Percentiles rank a stretch among this genome's conserved stretches.
Evolutionary conservation across 2,329 filamentous ascomycete species (phyloP).

Genomic region (Didymella glomerata): DNA sequence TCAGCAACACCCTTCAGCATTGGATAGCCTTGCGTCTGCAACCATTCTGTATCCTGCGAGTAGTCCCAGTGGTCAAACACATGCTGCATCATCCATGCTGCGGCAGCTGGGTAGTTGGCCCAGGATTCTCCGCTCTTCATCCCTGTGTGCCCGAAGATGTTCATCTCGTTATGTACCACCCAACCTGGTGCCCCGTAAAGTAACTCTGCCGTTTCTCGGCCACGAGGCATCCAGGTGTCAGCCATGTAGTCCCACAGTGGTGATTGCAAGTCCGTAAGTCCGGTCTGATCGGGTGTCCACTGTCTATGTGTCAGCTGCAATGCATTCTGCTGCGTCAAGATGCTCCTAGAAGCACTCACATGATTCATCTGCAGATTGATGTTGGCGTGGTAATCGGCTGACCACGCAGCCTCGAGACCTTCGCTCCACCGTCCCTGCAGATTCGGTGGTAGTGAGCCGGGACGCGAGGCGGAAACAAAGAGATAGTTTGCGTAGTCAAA

Average conservation of each 20-base stretch:
- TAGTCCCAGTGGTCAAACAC: slow-evolving; percentile 67
- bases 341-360: neutral
- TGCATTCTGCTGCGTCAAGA: neutral
- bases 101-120: slow-evolving; percentile 57
- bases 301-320: neutral
- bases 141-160: slow-evolving; percentile 66
- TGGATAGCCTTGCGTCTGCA: slow-evolving; percentile 58
- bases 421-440: slow-evolving; percentile 66
- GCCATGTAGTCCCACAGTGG: slow-evolving; percentile 64
- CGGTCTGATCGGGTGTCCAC: slow-evolving; percentile 64
- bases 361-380: slow-evolving; percentile 71
- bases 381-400: slow-evolving; percentile 65
- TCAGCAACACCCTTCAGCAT: slow-evolving; percentile 62
- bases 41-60: slow-evolving; percentile 58
- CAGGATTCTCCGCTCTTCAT: slow-evolving; percentile 58
- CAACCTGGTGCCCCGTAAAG: slow-evolving; percentile 65
- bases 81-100: slow-evolving; percentile 69
- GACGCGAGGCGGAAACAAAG: slow-evolving; percentile 63
- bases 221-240: slow-evolving; percentile 63
- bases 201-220: slow-evolving; percentile 61
- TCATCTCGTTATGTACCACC: slow-evolving; percentile 66
- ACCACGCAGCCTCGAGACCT: slow-evolving; percentile 58
- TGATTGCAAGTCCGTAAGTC: slow-evolving; percentile 56
- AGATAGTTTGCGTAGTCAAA: slow-evolving; percentile 65
- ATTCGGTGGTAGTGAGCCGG: slow-evolving; percentile 62